Conservation (phyloP, 2,329 filamentous ascomycete genomes). For the Myriosclerotinia curreyana region DNA sequence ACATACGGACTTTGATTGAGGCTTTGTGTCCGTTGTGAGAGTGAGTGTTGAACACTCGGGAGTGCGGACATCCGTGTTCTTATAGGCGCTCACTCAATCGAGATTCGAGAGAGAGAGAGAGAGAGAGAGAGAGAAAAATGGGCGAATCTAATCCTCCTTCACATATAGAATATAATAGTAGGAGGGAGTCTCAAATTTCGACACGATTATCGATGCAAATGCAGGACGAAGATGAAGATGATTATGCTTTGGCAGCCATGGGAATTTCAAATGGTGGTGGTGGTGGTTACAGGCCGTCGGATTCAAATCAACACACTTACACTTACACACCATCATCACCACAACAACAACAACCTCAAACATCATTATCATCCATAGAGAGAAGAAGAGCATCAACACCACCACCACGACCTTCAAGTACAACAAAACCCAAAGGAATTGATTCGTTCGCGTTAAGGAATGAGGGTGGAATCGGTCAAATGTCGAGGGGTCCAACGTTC, state of each 20-base stretch:
- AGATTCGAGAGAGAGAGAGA: too few relatives aligned
- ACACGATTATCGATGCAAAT: conserved; percentile 40
- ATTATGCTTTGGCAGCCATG: conserved; percentile 50
- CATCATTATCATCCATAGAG: conserved; percentile 28
- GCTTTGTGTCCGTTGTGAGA: conserved; percentile 11
- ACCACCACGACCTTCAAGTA: conserved; percentile 51
- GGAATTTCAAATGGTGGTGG: conserved; percentile 49
- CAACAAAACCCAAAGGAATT: conserved; percentile 50
- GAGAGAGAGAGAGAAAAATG: too few relatives aligned
- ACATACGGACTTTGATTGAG: conserved; percentile 11
- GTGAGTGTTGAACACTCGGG: conserved; percentile 21
- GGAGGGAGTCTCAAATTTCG: conserved; percentile 45
- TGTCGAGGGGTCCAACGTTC: conserved; percentile 27
- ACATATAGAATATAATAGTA: conserved; percentile 43
- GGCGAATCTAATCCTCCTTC: conserved; percentile 27
- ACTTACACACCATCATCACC: too few relatives aligned
- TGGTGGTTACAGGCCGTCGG: conserved; percentile 18
- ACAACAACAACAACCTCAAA: conserved; percentile 23
- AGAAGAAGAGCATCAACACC: conserved; percentile 33
- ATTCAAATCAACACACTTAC: conserved; percentile 26
- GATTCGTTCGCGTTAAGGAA: conserved; percentile 53
- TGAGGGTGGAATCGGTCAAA: conserved; percentile 46
- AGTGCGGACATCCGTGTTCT: conserved; percentile 19
- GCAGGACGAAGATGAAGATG: conserved; percentile 43
- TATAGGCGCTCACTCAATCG: conserved; percentile 14